Percentiles rank a stretch among this genome's conserved stretches.
Conservation (phyloP, 176 grass and related monocot species). For the Triticum turgidum region DNA sequence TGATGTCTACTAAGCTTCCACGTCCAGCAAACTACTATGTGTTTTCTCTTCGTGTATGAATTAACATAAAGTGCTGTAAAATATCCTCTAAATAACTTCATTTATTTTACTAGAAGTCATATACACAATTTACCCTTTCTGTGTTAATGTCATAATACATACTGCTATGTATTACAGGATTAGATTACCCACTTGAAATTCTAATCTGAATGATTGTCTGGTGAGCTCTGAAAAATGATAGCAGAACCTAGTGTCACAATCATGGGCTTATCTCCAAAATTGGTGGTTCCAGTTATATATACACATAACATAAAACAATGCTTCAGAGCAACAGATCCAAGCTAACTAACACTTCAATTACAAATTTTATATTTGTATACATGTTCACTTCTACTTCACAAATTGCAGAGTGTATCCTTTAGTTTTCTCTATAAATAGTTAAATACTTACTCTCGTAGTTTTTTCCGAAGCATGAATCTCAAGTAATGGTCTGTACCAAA, state of each 20-base stretch:
- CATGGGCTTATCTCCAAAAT: background rate
- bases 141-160: background rate
- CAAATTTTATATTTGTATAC: background rate
- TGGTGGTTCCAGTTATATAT: background rate
- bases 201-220: background rate
- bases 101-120: slow-evolving; percentile 12
- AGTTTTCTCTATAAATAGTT: slow-evolving; percentile 29
- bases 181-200: background rate
- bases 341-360: slow-evolving; percentile 15
- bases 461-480: slow-evolving; percentile 97
- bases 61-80: background rate
- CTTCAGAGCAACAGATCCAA: slow-evolving; percentile 4
- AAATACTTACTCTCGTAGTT: slow-evolving; percentile 78
- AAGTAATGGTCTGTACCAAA: slow-evolving; percentile 98
- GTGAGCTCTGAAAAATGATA: slow-evolving; percentile 10
- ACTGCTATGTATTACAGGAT: background rate
- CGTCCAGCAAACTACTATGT: background rate
- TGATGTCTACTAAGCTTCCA: background rate
- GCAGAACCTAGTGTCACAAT: background rate
- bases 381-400: slow-evolving; percentile 10
- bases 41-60: slow-evolving; percentile 11
- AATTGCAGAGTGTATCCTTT: slow-evolving; percentile 11
- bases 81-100: slow-evolving; percentile 6
- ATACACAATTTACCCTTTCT: background rate
- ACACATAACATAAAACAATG: slow-evolving; percentile 1